Evolutionary conservation across 352 stramenopile species (phyloP).

Genomic region (Phytophthora crassamura): DNA sequence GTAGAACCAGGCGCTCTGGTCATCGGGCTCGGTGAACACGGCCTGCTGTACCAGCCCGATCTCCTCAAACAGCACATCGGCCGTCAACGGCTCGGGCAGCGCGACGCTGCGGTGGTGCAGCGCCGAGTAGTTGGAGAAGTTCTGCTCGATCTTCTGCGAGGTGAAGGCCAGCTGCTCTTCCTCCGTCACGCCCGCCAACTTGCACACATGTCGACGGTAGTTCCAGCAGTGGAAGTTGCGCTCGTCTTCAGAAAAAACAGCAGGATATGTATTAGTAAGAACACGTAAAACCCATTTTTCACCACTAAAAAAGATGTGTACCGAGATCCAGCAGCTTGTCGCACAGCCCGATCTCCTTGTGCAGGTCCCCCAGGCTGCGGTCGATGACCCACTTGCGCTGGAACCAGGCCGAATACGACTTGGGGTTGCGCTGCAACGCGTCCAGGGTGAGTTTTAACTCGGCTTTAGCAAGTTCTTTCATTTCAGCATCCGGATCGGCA

Average conservation of each 20-base stretch:
- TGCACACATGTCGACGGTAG: slow-evolving; percentile 90
- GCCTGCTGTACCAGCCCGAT: slow-evolving; percentile 92
- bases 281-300: slow-evolving; percentile 4
- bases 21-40: slow-evolving; percentile 98
- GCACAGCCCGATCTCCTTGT: slow-evolving; percentile 81
- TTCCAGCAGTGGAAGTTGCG: slow-evolving; percentile 99
- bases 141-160: slow-evolving; percentile 96
- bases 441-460: slow-evolving; percentile 92
- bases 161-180: slow-evolving; percentile 95
- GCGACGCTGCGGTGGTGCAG: slow-evolving; percentile 74
- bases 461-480: slow-evolving; percentile 69
- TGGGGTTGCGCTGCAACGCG: slow-evolving; percentile 96
- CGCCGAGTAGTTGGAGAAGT: slow-evolving; percentile 98
- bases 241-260: slow-evolving; percentile 88
- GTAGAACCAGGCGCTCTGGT: slow-evolving; percentile 99
- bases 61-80: slow-evolving; percentile 70
- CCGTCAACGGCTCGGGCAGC: slow-evolving; percentile 54
- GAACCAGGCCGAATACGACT: slow-evolving; percentile 96
- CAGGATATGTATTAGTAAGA: slow-evolving; percentile 46
- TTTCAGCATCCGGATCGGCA: slow-evolving; percentile 31
- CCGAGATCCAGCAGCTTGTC: slow-evolving; percentile 83
- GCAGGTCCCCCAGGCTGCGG: slow-evolving; percentile 64
- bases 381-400: slow-evolving; percentile 89
- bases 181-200: slow-evolving; percentile 50
- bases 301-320: slow-evolving; percentile 38